Conservation (phyloP, 2,329 filamentous ascomycete species). For the Ceratocystis ficicola region DNA sequence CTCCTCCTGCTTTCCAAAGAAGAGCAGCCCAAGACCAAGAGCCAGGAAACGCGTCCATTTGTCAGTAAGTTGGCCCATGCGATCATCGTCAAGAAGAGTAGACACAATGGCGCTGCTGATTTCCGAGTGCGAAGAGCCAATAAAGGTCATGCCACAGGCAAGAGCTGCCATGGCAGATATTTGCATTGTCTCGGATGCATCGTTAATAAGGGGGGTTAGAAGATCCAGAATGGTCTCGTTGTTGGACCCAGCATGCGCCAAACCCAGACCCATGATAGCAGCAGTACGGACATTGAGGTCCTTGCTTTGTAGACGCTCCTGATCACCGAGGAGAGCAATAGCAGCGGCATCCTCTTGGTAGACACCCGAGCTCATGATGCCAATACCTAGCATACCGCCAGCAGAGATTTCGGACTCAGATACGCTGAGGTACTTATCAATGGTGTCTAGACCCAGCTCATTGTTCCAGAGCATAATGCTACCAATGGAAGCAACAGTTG, state of each 20-base stretch:
- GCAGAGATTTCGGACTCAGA: conserved; percentile 64
- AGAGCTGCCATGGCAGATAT: conserved; percentile 92
- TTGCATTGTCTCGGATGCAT: conserved; percentile 81
- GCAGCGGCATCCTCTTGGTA: conserved; percentile 81
- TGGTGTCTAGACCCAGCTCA: conserved; percentile 80
- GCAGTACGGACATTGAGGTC: conserved; percentile 67
- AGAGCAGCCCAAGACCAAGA: conserved; percentile 81
- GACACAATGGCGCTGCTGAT: conserved; percentile 86
- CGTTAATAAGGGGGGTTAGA: conserved; percentile 74
- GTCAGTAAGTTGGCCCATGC: conserved; percentile 80
- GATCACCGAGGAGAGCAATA: conserved; percentile 69
- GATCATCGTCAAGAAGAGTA: conserved; percentile 86
- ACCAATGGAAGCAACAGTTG: conserved; percentile 84
- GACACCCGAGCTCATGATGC: conserved; percentile 91
- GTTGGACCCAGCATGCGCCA: conserved; percentile 89
- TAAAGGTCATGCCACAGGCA: conserved; percentile 78
- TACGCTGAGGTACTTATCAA: conserved; percentile 83
- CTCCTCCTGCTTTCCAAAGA: conserved; percentile 94
- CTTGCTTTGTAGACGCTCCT: conserved; percentile 66
- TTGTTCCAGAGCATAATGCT: conserved; percentile 90
- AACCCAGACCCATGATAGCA: conserved; percentile 88
- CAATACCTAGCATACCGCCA: conserved; percentile 82
- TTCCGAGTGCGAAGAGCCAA: conserved; percentile 82
- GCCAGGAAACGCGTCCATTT: conserved; percentile 98
- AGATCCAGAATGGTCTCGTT: conserved; percentile 77